Base-by-base conservation (phyloP, 768 basidiomycete genomes). In the Lentinus tigrinus region DNA sequence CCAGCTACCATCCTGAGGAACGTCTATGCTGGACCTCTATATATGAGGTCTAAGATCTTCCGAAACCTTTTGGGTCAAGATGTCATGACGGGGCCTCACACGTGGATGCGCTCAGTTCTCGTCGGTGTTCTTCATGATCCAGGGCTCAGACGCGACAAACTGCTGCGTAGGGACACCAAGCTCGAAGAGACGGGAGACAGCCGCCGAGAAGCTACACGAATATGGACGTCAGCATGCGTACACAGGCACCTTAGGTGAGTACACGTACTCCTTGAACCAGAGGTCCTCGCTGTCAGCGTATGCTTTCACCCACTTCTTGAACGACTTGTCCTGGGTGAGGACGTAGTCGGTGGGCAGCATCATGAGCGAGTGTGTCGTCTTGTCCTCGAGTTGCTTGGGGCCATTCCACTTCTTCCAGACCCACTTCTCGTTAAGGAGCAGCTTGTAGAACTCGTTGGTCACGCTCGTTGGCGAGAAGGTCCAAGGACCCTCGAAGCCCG, bases 341-440 rank as follows among this genome's bases (percentile, higher is more conserved):
- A 90, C 86, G 72, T 94, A 94, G 75, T 97, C 95, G 67, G 94
- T 89, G 36, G 94, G 94, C 44, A 98, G 77, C 95, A 98, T 98
- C 95, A 98, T 98, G 51, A 98, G 78, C 24, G 85, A 73, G 66
- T 82, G 82, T 40, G 94, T 95, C 75, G 83, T 85, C 83, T 93
- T 95, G 77, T 98, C 96, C 74, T 91, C 87, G 56, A 89, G 87
- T 76, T 97, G 95, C 77, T 93, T 94, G 21, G 95, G 93, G 52
- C 93, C 95, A 60, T 77, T 75, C 94, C 96, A 98, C 74, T 95
- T 96, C 76, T 82, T 89, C 95, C 95, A 96, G n/a, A 85, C 80
- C 91, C 91, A 93, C 84, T 85, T 92, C 80, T 97, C 94, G 65
- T 87, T 81, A 66, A 93, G 85, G 57, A 99, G 80, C 26, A 98